Conservation (phyloP, 306 rosid species). For the Ceratonia siliqua region DNA sequence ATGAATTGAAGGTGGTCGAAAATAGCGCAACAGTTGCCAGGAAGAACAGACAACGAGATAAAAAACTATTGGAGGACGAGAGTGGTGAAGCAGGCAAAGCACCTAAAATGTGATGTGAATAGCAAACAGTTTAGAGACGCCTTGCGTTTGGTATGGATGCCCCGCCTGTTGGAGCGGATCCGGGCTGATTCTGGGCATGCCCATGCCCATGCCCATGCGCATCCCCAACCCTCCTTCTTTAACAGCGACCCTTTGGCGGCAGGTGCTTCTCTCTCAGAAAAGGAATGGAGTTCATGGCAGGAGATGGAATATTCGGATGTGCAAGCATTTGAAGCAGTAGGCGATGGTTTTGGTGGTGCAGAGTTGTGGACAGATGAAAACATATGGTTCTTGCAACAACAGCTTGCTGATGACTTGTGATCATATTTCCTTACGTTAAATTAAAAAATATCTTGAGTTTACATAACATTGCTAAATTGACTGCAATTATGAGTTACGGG, state of each 20-base stretch:
- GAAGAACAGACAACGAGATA: slow-evolving; percentile 92
- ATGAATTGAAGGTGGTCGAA: slow-evolving; percentile 76
- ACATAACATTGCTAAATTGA: neutral
- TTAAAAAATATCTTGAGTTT: slow-evolving; percentile 7
- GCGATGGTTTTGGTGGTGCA: slow-evolving; percentile 39
- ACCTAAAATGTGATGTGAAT: slow-evolving; percentile 85
- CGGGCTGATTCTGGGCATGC: slow-evolving; percentile 36
- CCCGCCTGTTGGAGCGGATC: slow-evolving; percentile 77
- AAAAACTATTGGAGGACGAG: slow-evolving; percentile 96
- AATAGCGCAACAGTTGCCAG: slow-evolving; percentile 81
- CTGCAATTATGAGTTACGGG: neutral
- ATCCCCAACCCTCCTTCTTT: neutral
- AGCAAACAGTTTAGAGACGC: slow-evolving; percentile 84
- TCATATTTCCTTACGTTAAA: neutral
- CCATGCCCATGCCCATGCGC: neutral
- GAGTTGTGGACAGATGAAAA: slow-evolving; percentile 80
- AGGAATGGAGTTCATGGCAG: slow-evolving; percentile 14
- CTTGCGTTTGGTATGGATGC: slow-evolving; percentile 85
- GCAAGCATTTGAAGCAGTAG: slow-evolving; percentile 7
- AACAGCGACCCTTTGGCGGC: slow-evolving; percentile 23
- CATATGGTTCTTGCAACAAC: slow-evolving; percentile 60
- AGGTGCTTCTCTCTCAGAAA: slow-evolving; percentile 33
- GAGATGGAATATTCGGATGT: slow-evolving; percentile 9
- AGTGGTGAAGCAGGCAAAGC: slow-evolving; percentile 91
- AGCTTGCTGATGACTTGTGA: slow-evolving; percentile 36